Conservation (phyloP, 176 grass and related monocot genomes). For the Ensete ventricosum region DNA sequence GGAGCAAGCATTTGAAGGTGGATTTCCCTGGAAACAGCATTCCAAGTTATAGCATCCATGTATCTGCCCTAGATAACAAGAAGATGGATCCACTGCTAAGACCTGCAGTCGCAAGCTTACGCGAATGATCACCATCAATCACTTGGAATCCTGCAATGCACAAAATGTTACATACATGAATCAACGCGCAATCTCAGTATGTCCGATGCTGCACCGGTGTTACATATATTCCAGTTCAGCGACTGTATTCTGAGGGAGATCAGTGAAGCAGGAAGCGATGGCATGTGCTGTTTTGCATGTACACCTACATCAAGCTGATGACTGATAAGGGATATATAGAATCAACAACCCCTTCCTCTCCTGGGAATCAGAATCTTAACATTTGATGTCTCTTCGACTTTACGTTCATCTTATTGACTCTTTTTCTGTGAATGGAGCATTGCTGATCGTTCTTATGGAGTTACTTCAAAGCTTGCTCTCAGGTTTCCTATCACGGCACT, state of each 20-base stretch:
- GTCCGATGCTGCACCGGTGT: neutral
- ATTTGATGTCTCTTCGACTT: too few relatives aligned
- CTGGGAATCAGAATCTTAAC: too few relatives aligned
- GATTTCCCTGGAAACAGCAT: constrained; percentile 46
- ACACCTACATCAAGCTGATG: too few relatives aligned
- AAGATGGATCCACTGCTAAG: neutral
- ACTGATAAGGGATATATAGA: too few relatives aligned
- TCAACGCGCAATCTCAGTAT: neutral
- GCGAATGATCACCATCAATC: neutral
- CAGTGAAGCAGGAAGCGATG: neutral
- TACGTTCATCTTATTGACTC: too few relatives aligned
- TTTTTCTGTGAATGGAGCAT: too few relatives aligned
- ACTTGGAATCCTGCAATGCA: neutral
- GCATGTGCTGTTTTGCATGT: neutral
- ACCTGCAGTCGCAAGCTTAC: neutral
- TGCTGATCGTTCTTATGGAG: too few relatives aligned
- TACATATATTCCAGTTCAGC: neutral
- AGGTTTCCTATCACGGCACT: too few relatives aligned
- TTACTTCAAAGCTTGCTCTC: too few relatives aligned
- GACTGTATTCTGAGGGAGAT: too few relatives aligned
- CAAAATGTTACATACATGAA: neutral
- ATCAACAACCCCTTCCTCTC: too few relatives aligned
- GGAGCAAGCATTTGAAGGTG: constrained; percentile 79
- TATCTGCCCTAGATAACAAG: neutral
- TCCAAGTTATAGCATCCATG: constrained; percentile 56